These are phyloP conservation scores for Triadica sebifera DNA, from an alignment of 345 rosid species.

Conservation along the genomic window DNA sequence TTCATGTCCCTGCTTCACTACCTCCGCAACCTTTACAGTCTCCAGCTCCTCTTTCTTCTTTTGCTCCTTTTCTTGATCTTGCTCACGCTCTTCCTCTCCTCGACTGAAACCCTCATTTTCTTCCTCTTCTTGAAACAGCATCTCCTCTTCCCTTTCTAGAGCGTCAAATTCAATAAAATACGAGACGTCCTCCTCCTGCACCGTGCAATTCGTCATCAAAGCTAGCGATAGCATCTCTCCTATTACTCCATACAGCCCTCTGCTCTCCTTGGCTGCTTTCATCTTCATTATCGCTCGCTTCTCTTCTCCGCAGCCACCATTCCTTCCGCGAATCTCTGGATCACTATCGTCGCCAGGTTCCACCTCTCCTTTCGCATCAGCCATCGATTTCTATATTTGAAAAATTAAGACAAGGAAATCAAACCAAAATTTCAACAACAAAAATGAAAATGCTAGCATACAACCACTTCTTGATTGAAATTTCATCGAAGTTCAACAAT, in stretches of 20 bases:
- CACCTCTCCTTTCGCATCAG: background rate
- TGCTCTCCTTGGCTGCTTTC: conserved; percentile 4
- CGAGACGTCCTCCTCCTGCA: background rate
- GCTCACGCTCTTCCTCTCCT: background rate
- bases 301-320: conserved; percentile 13
- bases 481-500: too few species aligned
- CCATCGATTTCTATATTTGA: background rate
- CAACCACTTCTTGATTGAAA: background rate
- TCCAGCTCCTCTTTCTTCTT: background rate
- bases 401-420: background rate
- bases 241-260: background rate
- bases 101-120: background rate
- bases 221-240: conserved; percentile 2
- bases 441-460: background rate
- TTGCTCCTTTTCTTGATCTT: background rate
- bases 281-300: conserved; percentile 16
- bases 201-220: conserved; percentile 18
- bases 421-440: background rate
- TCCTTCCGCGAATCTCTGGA: conserved; percentile 1
- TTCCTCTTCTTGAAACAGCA: background rate
- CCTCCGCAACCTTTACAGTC: too few species aligned
- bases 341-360: conserved; percentile 9
- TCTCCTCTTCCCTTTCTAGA: conserved; percentile 1
- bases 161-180: background rate
- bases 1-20: background rate